Conservation (phyloP, 805 yeast genomes). For the Saccharomycopsis javanensis region DNA sequence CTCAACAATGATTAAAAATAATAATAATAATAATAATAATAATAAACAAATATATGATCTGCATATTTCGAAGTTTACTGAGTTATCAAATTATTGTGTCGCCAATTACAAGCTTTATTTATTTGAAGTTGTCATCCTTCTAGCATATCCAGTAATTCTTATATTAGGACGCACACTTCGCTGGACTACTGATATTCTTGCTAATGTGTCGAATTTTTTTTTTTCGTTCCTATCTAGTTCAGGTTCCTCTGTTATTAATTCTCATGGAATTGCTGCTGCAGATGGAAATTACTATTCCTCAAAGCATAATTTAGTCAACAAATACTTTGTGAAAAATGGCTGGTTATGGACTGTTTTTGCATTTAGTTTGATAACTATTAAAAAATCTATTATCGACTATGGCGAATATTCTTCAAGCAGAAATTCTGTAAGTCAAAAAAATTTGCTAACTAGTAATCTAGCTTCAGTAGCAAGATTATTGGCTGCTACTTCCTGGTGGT, state of each 20-base stretch:
- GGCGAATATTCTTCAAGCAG: background rate
- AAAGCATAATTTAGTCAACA: constrained; percentile 64
- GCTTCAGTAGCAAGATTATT: constrained; percentile 24
- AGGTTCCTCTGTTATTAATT: background rate
- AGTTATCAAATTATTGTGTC: background rate
- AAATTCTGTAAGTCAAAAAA: background rate
- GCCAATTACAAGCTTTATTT: background rate
- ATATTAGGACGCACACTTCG: background rate
- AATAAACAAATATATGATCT: background rate
- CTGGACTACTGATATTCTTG: background rate
- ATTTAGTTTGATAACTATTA: constrained; percentile 23
- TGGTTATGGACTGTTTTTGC: constrained; percentile 81
- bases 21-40: too few relatives aligned
- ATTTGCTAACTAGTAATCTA: constrained; percentile 19
- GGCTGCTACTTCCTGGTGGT: constrained; percentile 69
- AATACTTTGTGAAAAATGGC: constrained; percentile 72
- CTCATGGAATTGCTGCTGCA: constrained; percentile 1
- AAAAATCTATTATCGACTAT: background rate
- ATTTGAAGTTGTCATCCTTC: background rate
- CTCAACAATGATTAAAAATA: too few relatives aligned
- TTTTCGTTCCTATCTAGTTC: background rate
- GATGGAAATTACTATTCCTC: constrained; percentile 29
- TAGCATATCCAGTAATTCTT: background rate
- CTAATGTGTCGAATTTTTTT: background rate
- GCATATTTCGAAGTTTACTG: background rate